Evolutionary conservation across 345 rosid genomes (phyloP).

Genomic region (Eucalyptus erythrocorys): DNA sequence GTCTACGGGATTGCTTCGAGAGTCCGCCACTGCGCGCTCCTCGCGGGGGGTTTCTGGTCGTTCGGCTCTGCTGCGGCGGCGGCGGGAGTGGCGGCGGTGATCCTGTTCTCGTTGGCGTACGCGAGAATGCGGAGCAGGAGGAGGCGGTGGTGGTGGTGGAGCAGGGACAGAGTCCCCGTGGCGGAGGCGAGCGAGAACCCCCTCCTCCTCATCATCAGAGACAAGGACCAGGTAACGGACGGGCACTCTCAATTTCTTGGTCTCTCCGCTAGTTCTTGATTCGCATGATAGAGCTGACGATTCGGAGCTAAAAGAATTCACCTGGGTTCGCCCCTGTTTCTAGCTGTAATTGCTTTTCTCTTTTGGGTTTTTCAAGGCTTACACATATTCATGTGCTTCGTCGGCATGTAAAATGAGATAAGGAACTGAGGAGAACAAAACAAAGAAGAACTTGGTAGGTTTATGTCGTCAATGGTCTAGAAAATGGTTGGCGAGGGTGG

Average conservation of each 20-base stretch:
- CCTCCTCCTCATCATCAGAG: conserved; percentile 14
- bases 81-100: background rate
- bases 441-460: background rate
- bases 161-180: background rate
- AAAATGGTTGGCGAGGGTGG: background rate
- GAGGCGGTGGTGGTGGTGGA: conserved; percentile 2
- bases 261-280: background rate
- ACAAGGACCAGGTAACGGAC: conserved; percentile 30
- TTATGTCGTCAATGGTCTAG: background rate
- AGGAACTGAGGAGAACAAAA: background rate
- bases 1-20: conserved; percentile 6
- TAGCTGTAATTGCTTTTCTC: background rate
- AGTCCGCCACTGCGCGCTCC: background rate
- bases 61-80: conserved; percentile 2
- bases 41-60: conserved; percentile 13
- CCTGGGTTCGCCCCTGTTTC: background rate
- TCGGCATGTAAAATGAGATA: background rate
- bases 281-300: background rate
- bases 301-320: background rate
- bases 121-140: background rate
- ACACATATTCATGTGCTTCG: background rate
- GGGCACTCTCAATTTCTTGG: background rate
- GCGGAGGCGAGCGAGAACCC: conserved; percentile 5
- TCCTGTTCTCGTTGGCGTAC: conserved; percentile 5
- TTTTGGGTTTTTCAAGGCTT: background rate